Percentiles rank a stretch among this genome's conserved stretches.
Evolutionary conservation across 2,329 filamentous ascomycete genomes (phyloP).

Genomic region (Elsinoe fawcettii): DNA sequence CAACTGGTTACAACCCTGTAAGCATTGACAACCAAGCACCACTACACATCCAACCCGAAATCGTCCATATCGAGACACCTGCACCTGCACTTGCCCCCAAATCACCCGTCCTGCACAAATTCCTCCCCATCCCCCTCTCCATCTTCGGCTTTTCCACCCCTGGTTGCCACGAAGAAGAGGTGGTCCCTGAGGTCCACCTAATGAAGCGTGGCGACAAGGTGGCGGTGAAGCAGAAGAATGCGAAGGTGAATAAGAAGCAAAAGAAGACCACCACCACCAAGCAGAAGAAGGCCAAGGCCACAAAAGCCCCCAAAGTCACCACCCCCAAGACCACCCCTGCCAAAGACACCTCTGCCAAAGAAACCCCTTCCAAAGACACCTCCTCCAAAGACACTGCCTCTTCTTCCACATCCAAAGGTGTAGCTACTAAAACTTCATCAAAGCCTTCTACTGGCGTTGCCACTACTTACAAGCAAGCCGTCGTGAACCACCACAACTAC

Average conservation of each 20-base stretch:
- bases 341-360: background rate
- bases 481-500: conserved; percentile 71
- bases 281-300: conserved; percentile 10
- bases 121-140: conserved; percentile 46
- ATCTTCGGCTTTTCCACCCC: conserved; percentile 25
- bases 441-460: conserved; percentile 14
- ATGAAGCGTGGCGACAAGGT: conserved; percentile 11
- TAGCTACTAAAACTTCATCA: conserved; percentile 16
- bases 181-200: background rate
- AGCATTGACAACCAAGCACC: conserved; percentile 5
- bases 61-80: background rate
- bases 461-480: conserved; percentile 32
- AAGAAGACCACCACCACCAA: conserved; percentile 14
- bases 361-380: no score
- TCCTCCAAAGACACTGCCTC: background rate
- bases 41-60: conserved; percentile 6
- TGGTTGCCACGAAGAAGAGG: conserved; percentile 3
- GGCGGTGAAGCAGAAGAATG: conserved; percentile 12
- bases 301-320: conserved; percentile 3
- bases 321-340: conserved; percentile 11
- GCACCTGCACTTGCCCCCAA: background rate
- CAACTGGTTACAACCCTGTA: conserved; percentile 7
- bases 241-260: conserved; percentile 4
- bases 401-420: background rate
- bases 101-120: conserved; percentile 28